phyloP scores from a whole-genome alignment of 345 rosid species.

The Luvunga scandens region DNA sequence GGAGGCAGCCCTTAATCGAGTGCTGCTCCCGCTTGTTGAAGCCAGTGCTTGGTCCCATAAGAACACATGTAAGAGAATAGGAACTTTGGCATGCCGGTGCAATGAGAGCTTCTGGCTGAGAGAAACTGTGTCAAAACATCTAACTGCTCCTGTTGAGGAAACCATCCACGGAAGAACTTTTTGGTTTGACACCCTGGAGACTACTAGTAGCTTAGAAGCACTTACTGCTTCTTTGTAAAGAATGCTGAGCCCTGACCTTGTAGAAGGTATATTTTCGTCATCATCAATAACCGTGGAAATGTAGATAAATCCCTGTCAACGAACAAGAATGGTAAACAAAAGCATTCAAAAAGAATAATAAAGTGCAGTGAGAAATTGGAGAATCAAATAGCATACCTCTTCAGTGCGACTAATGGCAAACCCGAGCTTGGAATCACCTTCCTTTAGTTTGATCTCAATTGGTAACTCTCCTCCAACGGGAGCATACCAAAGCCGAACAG shows the following conservation, averaged over 20 bases:
- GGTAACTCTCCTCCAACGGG: conserved; percentile 70
- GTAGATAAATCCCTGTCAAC: conserved; percentile 79
- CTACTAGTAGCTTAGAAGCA: conserved; percentile 54
- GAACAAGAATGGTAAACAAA: background rate
- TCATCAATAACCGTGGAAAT: conserved; percentile 76
- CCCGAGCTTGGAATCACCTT: conserved; percentile 80
- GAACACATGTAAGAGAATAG: conserved; percentile 65
- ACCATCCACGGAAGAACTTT: conserved; percentile 94
- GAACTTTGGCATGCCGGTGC: conserved; percentile 80
- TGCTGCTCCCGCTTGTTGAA: conserved; percentile 23
- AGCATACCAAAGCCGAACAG: conserved; percentile 89
- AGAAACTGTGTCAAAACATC: conserved; percentile 82
- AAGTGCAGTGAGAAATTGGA: background rate
- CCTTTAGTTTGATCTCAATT: conserved; percentile 66
- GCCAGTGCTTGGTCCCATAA: conserved; percentile 52
- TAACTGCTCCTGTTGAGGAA: conserved; percentile 78
- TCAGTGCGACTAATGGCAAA: conserved; percentile 98
- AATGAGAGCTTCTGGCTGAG: conserved; percentile 90
- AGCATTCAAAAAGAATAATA: background rate
- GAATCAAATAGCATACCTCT: conserved; percentile 50
- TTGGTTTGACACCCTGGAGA: conserved; percentile 76
- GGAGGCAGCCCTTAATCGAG: conserved; percentile 29
- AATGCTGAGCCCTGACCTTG: conserved; percentile 70
- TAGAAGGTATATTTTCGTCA: conserved; percentile 59
- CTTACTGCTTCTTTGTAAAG: conserved; percentile 62